Base-by-base conservation (phyloP, 768 basidiomycete genomes). In the Agrocybe pediades region DNA sequence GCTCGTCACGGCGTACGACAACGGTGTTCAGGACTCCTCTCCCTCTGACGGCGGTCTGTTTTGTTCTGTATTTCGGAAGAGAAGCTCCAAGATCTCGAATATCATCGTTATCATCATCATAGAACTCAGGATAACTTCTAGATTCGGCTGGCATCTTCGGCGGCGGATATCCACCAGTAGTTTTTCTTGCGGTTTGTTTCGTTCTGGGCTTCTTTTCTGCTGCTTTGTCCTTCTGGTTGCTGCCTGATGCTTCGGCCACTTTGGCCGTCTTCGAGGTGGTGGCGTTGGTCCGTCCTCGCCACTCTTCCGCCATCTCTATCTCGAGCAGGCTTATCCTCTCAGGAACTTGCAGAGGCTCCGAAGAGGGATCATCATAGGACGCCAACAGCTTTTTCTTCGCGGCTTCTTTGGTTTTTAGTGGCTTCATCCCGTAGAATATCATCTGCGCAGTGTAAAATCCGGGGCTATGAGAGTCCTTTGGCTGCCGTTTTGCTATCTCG, bases 361-460 rank as follows among this genome's bases (percentile, higher is more conserved):
- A 59, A 42, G 45, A 39, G 11, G 16, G 16, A 15, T 27, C 47
- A 9, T 57, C 53, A 43, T 63, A 69, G 9, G 66, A 59, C 62
- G 55, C 36, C 25, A 56, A 33, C 6, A 69, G 59, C n/a, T 57
- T 50, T 46, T 63, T 64, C 55, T 67, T 69, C 24, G 67, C 66
- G 1, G 61, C 41, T 3, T 60, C 61, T 43, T 59, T 60, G 13
- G 61, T 63, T 57, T 66, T 68, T n/a, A 55, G 56, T 24, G 54
- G 53, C 49, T 62, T 62, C 13, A 69, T 53, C 4, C 67, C 68
- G 46, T 71, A 66, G 46, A 68, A 67, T 13, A 64, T 13, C 15
- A 67, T 57, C 44, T 71, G 68, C 8, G 63, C 64, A 36, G 51
- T 20, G 45, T 69, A 69, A 42, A 67, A 69, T 13, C n/a, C 13